Base-by-base conservation (phyloP, 192 early-diverging fungal species). In the Rhizophlyctis rosea region DNA sequence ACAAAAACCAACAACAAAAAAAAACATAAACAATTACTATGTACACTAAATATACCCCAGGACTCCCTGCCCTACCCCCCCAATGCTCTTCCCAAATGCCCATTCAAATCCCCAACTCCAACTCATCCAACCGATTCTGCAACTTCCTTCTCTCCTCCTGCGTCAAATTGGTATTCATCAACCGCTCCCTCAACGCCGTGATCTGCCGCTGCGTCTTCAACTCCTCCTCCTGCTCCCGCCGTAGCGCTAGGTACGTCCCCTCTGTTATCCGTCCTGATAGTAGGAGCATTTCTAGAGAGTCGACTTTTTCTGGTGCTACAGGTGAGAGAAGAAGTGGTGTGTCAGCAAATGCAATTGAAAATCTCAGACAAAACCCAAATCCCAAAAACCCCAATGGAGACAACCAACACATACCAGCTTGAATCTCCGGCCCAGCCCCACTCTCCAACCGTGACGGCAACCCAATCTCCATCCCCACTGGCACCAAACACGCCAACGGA, bases 271-370 rank as follows among this genome's bases (percentile, higher is more conserved):
- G 27, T 2, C 69, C 69, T 25, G 34, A 59, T 48, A 71, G 56
- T 29, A 71, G 34, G n/a, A 71, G 51, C 58, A 71, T 61, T 34
- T 71, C 69, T 4, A 65, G 59, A n/a, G 57, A 60, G 27, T 71
- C 69, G 47, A 70, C 68, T 51, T 70, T 70, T 31, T 64, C 62
- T 23, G 39, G 31, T 47, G 30, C 54, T 9, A 53, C 7, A 13
- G 7, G 11, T 29, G 51, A 53, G n/a, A 47, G 44, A n/a, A 47
- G 13, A 14, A 14, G 13, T 13, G 13, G 13, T 47, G 44, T n/a
- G 13, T n/a, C 44, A 47, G 13, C 14, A 14, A 14, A n/a, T 14
- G 44, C 44, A 44, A 44, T 11, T 44, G 7, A 13, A 7, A 44
- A 18, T 44, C 18, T 44, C 39, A 44, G 39, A 44, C 7, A 44